A percentile compares a stretch with the other conserved stretches of the same genome.
Evolutionary conservation across 371 early-diverging fungal genomes (phyloP).

Genomic region (Rhizopus microsporus): DNA sequence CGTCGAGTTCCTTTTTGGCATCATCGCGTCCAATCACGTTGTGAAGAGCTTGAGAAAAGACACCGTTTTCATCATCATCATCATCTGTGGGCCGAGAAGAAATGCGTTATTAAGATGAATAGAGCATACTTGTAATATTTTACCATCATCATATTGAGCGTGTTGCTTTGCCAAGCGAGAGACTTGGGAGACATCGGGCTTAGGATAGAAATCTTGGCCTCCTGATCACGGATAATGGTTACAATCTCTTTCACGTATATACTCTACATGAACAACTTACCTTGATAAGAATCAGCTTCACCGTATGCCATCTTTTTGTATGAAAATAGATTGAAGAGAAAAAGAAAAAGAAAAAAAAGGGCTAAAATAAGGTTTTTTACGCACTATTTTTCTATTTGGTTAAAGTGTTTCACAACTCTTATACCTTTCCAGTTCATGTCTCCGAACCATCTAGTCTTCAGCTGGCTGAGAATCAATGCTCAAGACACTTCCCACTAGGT

Average conservation of each 20-base stretch:
- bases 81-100: neutral
- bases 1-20: constrained; percentile 23
- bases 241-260: constrained; percentile 1
- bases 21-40: constrained; percentile 28
- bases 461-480: too few species aligned
- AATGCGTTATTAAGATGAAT: neutral
- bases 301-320: constrained; percentile 10
- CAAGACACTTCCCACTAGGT: too few species aligned
- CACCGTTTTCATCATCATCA: constrained; percentile 23
- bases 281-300: constrained; percentile 26
- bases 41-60: constrained; percentile 35
- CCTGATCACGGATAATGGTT: neutral
- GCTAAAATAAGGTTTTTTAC: constrained; percentile 1
- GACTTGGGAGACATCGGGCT: constrained; percentile 32
- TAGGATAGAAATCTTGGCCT: constrained; percentile 17
- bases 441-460: constrained; percentile 4
- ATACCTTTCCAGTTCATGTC: constrained; percentile 11
- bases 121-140: constrained; percentile 12
- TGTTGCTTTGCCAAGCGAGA: constrained; percentile 38
- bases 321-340: neutral
- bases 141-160: constrained; percentile 21
- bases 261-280: constrained; percentile 7
- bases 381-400: neutral
- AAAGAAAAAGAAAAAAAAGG: constrained; percentile 4
- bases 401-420: neutral